phyloP scores from a whole-genome alignment of 345 rosid genomes.

The Populus euphratica region DNA sequence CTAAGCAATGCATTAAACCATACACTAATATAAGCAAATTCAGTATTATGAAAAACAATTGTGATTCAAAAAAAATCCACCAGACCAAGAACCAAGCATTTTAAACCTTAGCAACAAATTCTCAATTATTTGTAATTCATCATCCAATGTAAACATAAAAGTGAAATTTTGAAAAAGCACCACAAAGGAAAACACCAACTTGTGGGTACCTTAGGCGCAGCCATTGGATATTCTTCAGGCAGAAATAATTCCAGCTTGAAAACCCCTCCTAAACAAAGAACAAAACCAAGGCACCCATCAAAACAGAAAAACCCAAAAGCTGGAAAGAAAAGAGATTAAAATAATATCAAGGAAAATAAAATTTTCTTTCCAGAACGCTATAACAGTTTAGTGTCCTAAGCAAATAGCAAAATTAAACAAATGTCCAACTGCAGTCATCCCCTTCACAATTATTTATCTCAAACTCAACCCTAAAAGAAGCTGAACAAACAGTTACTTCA shows the following conservation, averaged over 20 bases:
- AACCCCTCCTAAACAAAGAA: conserved; percentile 67
- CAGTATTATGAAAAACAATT: neutral
- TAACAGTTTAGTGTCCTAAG: neutral
- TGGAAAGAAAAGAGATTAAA: neutral
- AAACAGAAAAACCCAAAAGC: neutral
- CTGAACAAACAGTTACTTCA: neutral
- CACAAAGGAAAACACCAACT: neutral
- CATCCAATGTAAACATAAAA: neutral
- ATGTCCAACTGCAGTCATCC: neutral
- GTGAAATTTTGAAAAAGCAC: neutral
- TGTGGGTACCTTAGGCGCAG: conserved; percentile 86
- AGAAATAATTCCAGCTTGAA: conserved; percentile 98
- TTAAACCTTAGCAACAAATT: neutral
- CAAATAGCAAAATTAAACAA: neutral
- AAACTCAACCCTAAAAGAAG: neutral
- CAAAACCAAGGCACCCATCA: conserved; percentile 13
- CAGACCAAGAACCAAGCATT: neutral
- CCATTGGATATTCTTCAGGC: conserved; percentile 99
- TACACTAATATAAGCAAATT: neutral
- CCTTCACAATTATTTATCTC: neutral
- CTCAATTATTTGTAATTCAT: neutral
- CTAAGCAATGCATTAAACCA: neutral
- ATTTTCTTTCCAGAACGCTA: neutral
- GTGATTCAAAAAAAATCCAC: neutral
- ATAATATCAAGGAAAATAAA: neutral